These are phyloP conservation scores for Epichloe typhina DNA, from an alignment of 2,329 filamentous ascomycete species.

Conservation along the genomic window DNA sequence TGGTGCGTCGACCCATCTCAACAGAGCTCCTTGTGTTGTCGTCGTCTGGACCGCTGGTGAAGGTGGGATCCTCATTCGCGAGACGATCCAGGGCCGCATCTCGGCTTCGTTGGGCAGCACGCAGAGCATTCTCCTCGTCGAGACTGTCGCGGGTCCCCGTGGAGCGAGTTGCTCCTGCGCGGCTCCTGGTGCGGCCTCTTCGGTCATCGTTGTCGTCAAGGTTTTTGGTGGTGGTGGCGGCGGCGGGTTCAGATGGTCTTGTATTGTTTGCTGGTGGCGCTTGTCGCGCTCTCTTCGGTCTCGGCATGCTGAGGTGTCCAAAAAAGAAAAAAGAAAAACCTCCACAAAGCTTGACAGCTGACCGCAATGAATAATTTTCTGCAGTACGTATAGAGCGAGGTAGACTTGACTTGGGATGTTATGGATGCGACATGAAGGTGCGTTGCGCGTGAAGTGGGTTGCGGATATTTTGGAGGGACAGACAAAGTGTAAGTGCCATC, in stretches of 20 bases:
- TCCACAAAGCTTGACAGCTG: too few species aligned
- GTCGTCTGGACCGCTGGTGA: conserved; percentile 14
- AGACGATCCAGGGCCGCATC: conserved; percentile 25
- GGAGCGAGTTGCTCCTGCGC: conserved; percentile 9
- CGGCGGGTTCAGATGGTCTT: background rate
- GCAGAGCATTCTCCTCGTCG: conserved; percentile 15
- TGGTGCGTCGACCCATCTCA: conserved; percentile 24
- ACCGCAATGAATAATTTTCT: background rate
- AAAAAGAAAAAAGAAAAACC: too few species aligned
- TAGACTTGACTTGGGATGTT: background rate
- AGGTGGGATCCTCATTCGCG: conserved; percentile 21
- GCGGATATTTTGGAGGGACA: conserved; percentile 5
- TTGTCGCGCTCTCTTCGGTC: conserved; percentile 8
- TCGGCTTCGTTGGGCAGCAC: conserved; percentile 15
- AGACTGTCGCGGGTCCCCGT: conserved; percentile 8
- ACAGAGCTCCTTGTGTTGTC: conserved; percentile 20
- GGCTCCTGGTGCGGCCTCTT: conserved; percentile 12
- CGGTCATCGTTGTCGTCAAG: conserved; percentile 11
- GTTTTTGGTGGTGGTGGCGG: background rate
- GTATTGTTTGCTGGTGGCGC: background rate
- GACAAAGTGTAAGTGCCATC: conserved; percentile 10
- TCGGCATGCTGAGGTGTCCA: conserved; percentile 6
- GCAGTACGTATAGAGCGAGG: background rate
- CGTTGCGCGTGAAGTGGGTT: background rate
- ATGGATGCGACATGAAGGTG: background rate